phyloP scores from a whole-genome alignment of 2,329 filamentous ascomycete species.

The Sporothrix phasma region DNA sequence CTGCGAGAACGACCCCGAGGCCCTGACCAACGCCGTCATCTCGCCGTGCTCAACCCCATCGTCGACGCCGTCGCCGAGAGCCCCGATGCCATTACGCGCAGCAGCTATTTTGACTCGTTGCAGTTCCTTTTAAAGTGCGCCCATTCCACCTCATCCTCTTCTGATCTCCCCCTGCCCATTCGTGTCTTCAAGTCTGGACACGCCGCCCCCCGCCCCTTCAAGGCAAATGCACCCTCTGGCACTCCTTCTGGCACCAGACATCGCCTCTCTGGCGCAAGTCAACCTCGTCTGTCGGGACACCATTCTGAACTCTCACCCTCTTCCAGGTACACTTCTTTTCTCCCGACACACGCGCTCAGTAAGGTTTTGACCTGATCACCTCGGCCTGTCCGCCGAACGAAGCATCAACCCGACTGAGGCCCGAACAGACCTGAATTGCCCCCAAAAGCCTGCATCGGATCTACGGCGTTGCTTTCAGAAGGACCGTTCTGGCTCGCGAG shows the following conservation, averaged over 20 bases:
- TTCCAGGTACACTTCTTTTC: conserved; percentile 65
- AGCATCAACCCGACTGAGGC: no score
- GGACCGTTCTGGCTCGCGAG: no score
- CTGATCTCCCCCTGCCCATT: conserved; percentile 23
- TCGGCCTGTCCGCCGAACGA: conserved; percentile 76
- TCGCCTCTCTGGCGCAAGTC: not conserved
- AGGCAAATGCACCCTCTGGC: no score
- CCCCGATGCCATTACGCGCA: conserved; percentile 74
- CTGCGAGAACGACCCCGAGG: conserved; percentile 85
- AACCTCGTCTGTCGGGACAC: conserved; percentile 29
- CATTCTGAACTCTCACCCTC: conserved; percentile 16
- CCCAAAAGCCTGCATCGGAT: no score
- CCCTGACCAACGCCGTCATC: conserved; percentile 66
- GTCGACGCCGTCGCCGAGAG: conserved; percentile 87
- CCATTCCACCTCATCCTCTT: conserved; percentile 34
- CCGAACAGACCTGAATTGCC: no score
- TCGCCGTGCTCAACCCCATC: conserved; percentile 83
- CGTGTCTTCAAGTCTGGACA: conserved; percentile 15
- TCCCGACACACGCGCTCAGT: conserved; percentile 74
- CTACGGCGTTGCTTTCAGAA: no score
- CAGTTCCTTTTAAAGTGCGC: conserved; percentile 96
- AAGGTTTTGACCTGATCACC: conserved; percentile 88
- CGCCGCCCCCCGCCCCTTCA: not conserved
- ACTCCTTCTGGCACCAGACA: not conserved
- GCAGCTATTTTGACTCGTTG: conserved; percentile 80